Conservation (phyloP, 2,329 filamentous ascomycete species). For the Neobulgaria alba region DNA sequence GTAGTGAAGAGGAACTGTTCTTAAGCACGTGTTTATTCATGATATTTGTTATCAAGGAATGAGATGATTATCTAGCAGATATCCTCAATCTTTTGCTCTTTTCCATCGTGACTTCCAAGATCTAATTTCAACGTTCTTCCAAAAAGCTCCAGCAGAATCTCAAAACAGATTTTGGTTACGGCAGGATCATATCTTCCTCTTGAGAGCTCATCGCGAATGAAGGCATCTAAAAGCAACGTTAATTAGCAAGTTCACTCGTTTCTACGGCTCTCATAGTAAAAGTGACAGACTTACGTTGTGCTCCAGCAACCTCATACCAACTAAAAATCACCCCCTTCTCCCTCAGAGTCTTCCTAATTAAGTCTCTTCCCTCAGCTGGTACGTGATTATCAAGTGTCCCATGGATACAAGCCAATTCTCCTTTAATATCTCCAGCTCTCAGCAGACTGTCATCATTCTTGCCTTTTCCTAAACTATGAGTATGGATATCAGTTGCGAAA, state of each 20-base stretch:
- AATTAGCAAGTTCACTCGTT: too few species aligned
- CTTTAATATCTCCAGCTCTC: slow-evolving; percentile 58
- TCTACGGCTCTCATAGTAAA: too few species aligned
- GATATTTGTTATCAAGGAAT: too few species aligned
- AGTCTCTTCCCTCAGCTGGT: slow-evolving; percentile 69
- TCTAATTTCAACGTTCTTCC: slow-evolving; percentile 69
- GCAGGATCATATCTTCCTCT: slow-evolving; percentile 55
- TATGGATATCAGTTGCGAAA: slow-evolving; percentile 89
- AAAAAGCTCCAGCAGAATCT: slow-evolving; percentile 83
- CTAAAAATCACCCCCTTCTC: slow-evolving; percentile 66
- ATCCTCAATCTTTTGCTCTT: slow-evolving; percentile 57
- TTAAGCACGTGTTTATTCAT: too few species aligned
- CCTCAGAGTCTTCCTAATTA: slow-evolving; percentile 75
- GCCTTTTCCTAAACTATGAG: slow-evolving; percentile 61
- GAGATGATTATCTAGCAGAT: too few species aligned
- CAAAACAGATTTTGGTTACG: slow-evolving; percentile 79
- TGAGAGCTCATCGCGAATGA: slow-evolving; percentile 1
- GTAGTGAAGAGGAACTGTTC: too few species aligned
- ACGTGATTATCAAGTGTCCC: slow-evolving; percentile 89
- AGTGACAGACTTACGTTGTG: slow-evolving; percentile 61
- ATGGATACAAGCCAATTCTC: slow-evolving; percentile 82
- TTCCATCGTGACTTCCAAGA: slow-evolving; percentile 59
- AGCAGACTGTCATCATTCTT: slow-evolving; percentile 52
- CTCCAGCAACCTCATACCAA: slow-evolving; percentile 88
- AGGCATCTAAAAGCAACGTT: slow-evolving; percentile 1